Evolutionary conservation across 768 basidiomycete genomes (phyloP), one percentile per base, ranked within the genome.

Genomic region (Leccinum pellstonianum): DNA sequence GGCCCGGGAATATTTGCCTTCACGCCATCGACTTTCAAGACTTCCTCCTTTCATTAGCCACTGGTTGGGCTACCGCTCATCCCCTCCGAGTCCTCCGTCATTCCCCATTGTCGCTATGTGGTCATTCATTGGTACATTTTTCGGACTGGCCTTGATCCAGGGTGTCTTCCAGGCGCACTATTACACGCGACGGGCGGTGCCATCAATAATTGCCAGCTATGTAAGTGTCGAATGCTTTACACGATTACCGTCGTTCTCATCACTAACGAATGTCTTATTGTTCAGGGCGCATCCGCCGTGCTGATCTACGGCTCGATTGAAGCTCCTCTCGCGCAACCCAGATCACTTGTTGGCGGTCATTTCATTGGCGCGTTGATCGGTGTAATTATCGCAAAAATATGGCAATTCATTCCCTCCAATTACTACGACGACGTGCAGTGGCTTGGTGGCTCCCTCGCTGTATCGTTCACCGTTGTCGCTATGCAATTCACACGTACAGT

Each of bases 211-310:
- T 12, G 68, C 59, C 6, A 70, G 62, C 54, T 60, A 55, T 66
- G 69, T 63, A 59, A 65, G 66, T 19, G 19, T 60, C 47, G 51
- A 17, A 17, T 46, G 41, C 21, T 35, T 14, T 10, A n/a, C 35
- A 33, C 15, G 0, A 4, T 38, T 11, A 1, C 23, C 56, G 23
- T 47, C 27, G 19, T n/a, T 7, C 17, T 31, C 25, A 52, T 55
- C 19, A 51, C 49, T 5, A 14, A 55, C 55, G 37, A 47, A 3
- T 17, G 8, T 55, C 35, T 0, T 29, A 0, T 41, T 19, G 6
- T 38, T 33, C 64, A 85, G 84, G 83, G 81, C 21, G 83, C 83
- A n/a, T 80, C 80, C 6, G 83, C 84, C 6, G 79, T 84, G 6
- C 73, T 86, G 48, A 77, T 82, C 31, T 85, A 83, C 59, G 83